phyloP scores from a whole-genome alignment of 176 grass and related monocot genomes.

The Metroxylon sagu region DNA sequence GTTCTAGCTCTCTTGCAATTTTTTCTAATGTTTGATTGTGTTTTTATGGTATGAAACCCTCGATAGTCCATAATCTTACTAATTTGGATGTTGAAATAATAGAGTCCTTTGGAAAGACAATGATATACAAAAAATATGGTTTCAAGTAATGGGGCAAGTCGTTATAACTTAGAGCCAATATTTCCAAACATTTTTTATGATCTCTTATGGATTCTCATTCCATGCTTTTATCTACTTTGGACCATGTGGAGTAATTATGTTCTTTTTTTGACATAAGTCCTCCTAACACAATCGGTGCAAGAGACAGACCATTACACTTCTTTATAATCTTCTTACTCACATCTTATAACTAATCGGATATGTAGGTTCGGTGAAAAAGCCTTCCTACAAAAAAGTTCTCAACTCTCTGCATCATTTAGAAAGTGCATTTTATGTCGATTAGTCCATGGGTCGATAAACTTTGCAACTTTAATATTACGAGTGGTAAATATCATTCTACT shows the following conservation, averaged over 20 bases:
- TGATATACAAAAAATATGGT: background rate
- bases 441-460: background rate
- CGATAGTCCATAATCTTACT: too few relatives aligned
- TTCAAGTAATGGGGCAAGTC: constrained; percentile 16
- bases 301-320: constrained; percentile 9
- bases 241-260: background rate
- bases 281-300: constrained; percentile 13
- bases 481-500: constrained; percentile 11
- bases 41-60: too few relatives aligned
- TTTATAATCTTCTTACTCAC: background rate
- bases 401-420: constrained; percentile 1
- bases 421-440: constrained; percentile 1
- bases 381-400: constrained; percentile 6
- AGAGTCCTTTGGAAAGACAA: too few relatives aligned
- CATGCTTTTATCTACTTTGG: background rate
- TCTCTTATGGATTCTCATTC: background rate
- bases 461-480: constrained; percentile 9
- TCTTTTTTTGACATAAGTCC: constrained; percentile 2
- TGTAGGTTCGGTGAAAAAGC: background rate
- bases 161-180: constrained; percentile 12
- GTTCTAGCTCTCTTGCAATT: too few relatives aligned
- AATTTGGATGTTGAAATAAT: too few relatives aligned
- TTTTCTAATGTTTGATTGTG: too few relatives aligned
- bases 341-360: background rate
- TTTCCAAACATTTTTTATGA: background rate